These are phyloP conservation scores for Hypoxylon fuscum DNA, from an alignment of 495 filamentous ascomycete genomes.

Conservation along the genomic window DNA sequence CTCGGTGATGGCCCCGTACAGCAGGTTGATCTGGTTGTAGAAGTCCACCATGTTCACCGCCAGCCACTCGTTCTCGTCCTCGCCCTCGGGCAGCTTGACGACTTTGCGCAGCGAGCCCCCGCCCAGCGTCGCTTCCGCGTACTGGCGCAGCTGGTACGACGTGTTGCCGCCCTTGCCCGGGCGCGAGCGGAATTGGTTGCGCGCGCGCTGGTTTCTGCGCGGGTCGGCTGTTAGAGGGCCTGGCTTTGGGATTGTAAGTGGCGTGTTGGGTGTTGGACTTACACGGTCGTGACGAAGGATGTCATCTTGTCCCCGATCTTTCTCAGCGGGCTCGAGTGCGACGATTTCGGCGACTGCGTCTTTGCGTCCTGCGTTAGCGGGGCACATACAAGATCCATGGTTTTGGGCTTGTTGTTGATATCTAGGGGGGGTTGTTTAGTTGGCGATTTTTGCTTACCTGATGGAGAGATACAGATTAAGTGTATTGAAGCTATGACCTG, in stretches of 20 bases:
- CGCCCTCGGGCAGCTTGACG: conserved; percentile 94
- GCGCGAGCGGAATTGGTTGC: conserved; percentile 91
- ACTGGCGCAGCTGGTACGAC: conserved; percentile 95
- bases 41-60: conserved; percentile 99
- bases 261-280: conserved; percentile 25
- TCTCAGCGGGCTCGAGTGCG: conserved; percentile 16
- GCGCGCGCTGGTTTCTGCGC: conserved; percentile 85
- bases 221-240: too few relatives aligned
- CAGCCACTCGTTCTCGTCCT: conserved; percentile 97
- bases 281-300: conserved; percentile 64
- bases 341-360: conserved; percentile 30
- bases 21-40: conserved; percentile 99
- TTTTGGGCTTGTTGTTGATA: too few relatives aligned
- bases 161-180: conserved; percentile 86
- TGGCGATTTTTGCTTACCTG: too few relatives aligned
- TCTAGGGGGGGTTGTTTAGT: too few relatives aligned
- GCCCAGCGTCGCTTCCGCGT: conserved; percentile 95
- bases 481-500: too few relatives aligned
- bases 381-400: conserved; percentile 1
- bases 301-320: conserved; percentile 50
- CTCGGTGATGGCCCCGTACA: conserved; percentile 98
- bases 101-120: conserved; percentile 95
- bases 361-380: conserved; percentile 36
- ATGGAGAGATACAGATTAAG: too few relatives aligned
- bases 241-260: conserved; percentile 11